Percentiles rank a stretch among this genome's conserved stretches.
phyloP scores from a whole-genome alignment of 305 asterid species.

The Plantago coronopus region DNA sequence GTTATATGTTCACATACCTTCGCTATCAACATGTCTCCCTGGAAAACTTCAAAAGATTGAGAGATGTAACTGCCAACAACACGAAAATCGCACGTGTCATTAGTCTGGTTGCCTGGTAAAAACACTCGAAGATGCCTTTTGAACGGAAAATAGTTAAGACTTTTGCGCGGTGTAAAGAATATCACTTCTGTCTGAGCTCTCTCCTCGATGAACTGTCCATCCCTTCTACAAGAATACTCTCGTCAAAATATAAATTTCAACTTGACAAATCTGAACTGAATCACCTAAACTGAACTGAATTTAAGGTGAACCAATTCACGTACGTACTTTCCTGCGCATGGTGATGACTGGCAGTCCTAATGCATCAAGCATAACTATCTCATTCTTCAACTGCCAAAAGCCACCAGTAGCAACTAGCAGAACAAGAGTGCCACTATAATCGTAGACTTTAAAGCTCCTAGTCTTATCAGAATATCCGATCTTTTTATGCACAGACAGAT shows the following conservation, averaged over 20 bases:
- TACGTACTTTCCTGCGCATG: too few relatives aligned
- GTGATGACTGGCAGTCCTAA: slow-evolving; percentile 28
- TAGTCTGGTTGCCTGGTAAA: slow-evolving; percentile 28
- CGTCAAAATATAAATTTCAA: too few relatives aligned
- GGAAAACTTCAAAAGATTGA: slow-evolving; percentile 35
- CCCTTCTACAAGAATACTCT: slow-evolving; percentile 22
- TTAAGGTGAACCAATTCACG: too few relatives aligned
- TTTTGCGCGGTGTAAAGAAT: slow-evolving; percentile 37
- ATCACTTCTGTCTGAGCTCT: slow-evolving; percentile 23
- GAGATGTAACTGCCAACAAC: slow-evolving; percentile 38
- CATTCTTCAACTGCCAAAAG: slow-evolving; percentile 37
- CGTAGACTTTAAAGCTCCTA: slow-evolving; percentile 20
- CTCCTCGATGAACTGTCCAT: slow-evolving; percentile 42
- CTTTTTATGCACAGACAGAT: slow-evolving; percentile 29
- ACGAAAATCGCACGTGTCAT: slow-evolving; percentile 30
- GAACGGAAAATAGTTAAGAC: slow-evolving; percentile 28
- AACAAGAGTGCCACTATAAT: slow-evolving; percentile 26
- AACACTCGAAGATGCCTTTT: slow-evolving; percentile 38
- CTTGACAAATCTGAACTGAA: too few relatives aligned
- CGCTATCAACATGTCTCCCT: slow-evolving; percentile 37
- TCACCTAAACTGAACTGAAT: too few relatives aligned
- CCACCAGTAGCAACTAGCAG: slow-evolving; percentile 28
- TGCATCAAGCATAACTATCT: slow-evolving; percentile 27
- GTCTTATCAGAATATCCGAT: slow-evolving; percentile 16
- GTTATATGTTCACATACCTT: too few relatives aligned